Evolutionary conservation across 192 early-diverging fungal genomes (phyloP), one percentile per base, ranked within the genome.

Genomic region (Phlyctochytrium planicorne): DNA sequence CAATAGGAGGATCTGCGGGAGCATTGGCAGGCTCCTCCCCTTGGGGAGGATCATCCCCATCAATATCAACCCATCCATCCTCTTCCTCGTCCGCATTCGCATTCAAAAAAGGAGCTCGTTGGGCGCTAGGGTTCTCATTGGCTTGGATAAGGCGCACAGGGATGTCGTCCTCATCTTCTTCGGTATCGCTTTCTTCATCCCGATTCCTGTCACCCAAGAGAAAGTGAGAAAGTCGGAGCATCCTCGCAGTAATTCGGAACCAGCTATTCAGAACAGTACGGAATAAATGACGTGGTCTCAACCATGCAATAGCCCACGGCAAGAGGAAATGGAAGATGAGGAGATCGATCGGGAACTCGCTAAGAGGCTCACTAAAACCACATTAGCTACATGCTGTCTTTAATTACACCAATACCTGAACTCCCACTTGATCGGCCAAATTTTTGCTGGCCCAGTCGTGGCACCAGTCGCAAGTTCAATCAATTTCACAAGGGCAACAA

Each of bases 171-270:
- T 76, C 78, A 0, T 81, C 81, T 25, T 70, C 69, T 24, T 84
- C 86, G 10, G 71, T 76, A 34, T 78, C 79, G 2, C 89, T 89
- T 73, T 97, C 94, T 69, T 98, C 94, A 10, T 87, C 83, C 12
- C 81, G 68, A 62, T 76, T 73, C 20, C 86, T 79, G 40, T 74
- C 78, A 16, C 90, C 92, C 65, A 96, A 86, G 73, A 98, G 81
- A 72, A 97, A 97, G 53, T 90, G 88, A 0, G 89, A 86, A 57
- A 98, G 71, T 0, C 94, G 87, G 31, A 93, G 69, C 4, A 66
- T 60, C 14, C 77, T 76, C 27, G 93, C 86, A 0, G 85, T 82
- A 30, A 81, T 53, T 6, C 74, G 76, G 90, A 94, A 96, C 92
- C 95, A 98, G 30, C 62, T 62, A 25, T 74, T 67, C 47, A 93